A percentile compares a stretch with the other conserved stretches of the same genome.
These are phyloP conservation scores for Pelomyxa schiedti DNA, from an alignment of 78 protist species.

Conservation along the genomic window DNA sequence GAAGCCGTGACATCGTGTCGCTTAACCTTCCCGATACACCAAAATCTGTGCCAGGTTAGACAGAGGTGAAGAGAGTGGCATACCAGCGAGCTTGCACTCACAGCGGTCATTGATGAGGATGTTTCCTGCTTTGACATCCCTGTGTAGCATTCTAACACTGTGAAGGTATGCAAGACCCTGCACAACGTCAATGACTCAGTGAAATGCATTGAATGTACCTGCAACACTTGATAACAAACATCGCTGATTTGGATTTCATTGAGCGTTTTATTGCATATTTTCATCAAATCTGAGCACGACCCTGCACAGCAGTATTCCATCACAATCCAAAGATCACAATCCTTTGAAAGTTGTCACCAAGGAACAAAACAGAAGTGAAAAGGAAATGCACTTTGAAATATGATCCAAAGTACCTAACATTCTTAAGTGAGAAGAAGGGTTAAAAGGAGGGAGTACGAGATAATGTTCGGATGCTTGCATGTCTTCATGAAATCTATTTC, in stretches of 20 bases:
- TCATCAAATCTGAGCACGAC: constrained; percentile 5
- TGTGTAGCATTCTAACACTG: constrained; percentile 9
- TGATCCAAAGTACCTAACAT: too few species aligned
- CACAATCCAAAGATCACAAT: too few species aligned
- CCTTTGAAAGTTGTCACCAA: too few species aligned
- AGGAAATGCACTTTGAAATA: too few species aligned
- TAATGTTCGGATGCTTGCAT: constrained; percentile 3
- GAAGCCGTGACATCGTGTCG: background rate
- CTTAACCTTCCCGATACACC: background rate
- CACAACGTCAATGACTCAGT: background rate
- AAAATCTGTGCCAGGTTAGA: background rate
- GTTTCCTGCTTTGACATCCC: constrained; percentile 48
- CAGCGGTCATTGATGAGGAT: background rate
- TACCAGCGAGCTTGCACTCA: constrained; percentile 7
- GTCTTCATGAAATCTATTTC: constrained; percentile 24
- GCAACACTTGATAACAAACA: background rate
- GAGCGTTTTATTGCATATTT: background rate
- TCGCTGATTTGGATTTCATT: background rate
- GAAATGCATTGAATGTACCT: background rate
- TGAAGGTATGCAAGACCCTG: constrained; percentile 23
- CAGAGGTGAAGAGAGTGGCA: background rate
- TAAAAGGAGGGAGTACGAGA: too few species aligned
- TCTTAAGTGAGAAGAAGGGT: too few species aligned
- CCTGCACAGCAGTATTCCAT: constrained; percentile 42
- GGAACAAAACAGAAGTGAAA: too few species aligned